phyloP scores from a whole-genome alignment of 805 yeast genomes.

The Starmerella scarabaei region DNA sequence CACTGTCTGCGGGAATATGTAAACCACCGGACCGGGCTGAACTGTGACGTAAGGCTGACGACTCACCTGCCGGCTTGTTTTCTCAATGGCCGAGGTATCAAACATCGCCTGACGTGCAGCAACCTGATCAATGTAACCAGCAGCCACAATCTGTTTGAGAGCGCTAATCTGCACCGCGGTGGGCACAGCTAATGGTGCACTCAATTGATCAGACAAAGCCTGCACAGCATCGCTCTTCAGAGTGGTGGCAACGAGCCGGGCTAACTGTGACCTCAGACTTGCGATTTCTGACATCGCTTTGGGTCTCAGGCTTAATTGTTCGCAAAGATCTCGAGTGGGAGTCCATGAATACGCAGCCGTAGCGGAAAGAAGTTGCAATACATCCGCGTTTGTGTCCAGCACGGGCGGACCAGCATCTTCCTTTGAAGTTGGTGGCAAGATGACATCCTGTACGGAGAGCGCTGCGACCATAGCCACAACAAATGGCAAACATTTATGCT shows the following conservation, averaged over 20 bases:
- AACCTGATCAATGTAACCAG: conserved; percentile 86
- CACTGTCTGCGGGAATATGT: conserved; percentile 68
- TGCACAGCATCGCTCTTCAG: conserved; percentile 24
- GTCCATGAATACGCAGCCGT: conserved; percentile 56
- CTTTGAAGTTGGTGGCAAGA: conserved; percentile 58
- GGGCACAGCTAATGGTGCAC: conserved; percentile 49
- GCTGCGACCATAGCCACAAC: conserved; percentile 88
- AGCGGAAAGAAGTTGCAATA: conserved; percentile 58
- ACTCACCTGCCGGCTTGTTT: conserved; percentile 42
- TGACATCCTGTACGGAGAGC: conserved; percentile 82
- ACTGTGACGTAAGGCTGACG: conserved; percentile 42
- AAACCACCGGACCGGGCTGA: conserved; percentile 31
- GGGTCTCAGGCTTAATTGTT: conserved; percentile 53
- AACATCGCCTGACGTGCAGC: conserved; percentile 51
- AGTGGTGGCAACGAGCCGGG: conserved; percentile 57
- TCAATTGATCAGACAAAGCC: conserved; percentile 40
- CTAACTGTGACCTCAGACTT: conserved; percentile 68
- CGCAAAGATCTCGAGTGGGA: conserved; percentile 37
- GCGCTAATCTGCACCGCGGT: conserved; percentile 55
- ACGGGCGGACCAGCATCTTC: conserved; percentile 49
- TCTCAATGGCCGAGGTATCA: conserved; percentile 54
- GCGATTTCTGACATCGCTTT: conserved; percentile 76
- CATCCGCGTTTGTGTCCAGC: conserved; percentile 66
- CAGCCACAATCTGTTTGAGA: conserved; percentile 78
- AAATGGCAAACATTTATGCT: conserved; percentile 71